Base-by-base conservation (phyloP, 768 basidiomycete genomes). In the Podaxis sp. region DNA sequence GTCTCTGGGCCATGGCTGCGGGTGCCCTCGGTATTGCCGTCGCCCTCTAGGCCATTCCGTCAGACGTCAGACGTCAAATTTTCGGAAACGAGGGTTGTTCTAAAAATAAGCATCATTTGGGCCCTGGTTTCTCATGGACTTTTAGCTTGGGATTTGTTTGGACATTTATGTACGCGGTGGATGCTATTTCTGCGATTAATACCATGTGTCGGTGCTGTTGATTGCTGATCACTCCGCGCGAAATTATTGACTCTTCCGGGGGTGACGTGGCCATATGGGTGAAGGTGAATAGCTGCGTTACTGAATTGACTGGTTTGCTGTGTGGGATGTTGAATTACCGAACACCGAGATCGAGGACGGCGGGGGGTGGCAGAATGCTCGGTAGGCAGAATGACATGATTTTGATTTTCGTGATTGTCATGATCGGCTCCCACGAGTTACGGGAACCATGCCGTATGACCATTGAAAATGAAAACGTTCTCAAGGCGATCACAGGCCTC, bases 1-100 rank as follows among this genome's bases (percentile, higher is more conserved):
- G 61, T 49, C 13, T 56, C 3, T 61, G 61, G 61, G 61, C 46
- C 27, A 46, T 61, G 61, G 53, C 53, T n/a, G 61, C 61, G 50
- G 46, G 61, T 38, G 7, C 55, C 7, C 2, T 61, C 8, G 61
- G 61, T 46, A 13, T 61, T 17, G 61, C 59, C 3, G 59, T 55
- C 22, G 54, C 61, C 11, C 43, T 55, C 43, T 61, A 55, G 12
- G 24, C 9, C 25, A 50, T 12, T 19, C 41, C 19, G 43, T 46
- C 43, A 19, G 43, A 43, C 40, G 40, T 17, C 12, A 29, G 19
- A 33, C 33, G 40, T 41, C 40, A 41, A 15, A 41, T 0, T 41
- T 15, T 13, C 13, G 40, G 43, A 46, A 43, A 22, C 25, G 38
- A 25, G 19, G 38, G 56, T 27, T 47, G 25, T 46, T 46, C 43